Evolutionary conservation across 2,329 filamentous ascomycete genomes (phyloP).

Genomic region (Geosmithia putterillii): DNA sequence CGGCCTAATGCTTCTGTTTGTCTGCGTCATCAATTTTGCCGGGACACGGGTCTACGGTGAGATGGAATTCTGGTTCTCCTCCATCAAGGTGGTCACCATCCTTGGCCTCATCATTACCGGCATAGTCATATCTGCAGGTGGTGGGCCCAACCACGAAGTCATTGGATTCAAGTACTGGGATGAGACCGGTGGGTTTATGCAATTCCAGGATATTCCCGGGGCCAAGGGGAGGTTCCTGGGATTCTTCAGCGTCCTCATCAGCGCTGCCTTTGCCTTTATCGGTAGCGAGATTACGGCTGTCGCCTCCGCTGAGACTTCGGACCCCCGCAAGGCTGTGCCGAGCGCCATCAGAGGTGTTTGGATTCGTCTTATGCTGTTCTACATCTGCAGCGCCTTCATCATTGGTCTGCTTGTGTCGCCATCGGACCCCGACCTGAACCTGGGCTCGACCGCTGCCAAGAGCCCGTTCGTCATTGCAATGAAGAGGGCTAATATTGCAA

Average conservation of each 20-base stretch:
- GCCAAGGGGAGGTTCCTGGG: constrained; percentile 37
- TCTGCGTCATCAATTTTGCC: constrained; percentile 11
- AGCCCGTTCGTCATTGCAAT: no score
- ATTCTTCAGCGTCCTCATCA: constrained; percentile 17
- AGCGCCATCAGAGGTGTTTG: no score
- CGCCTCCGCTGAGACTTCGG: no score
- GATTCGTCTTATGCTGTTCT: no score
- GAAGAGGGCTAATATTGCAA: no score
- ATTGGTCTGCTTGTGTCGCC: no score
- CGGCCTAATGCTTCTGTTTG: constrained; percentile 5
- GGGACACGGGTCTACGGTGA: constrained; percentile 36
- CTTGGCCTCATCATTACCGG: constrained; percentile 36
- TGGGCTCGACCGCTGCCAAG: no score
- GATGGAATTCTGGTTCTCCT: constrained; percentile 37
- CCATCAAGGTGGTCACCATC: constrained; percentile 37
- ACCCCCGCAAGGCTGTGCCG: no score
- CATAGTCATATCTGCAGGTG: constrained; percentile 40
- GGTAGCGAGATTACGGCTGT: no score
- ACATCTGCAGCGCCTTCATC: no score
- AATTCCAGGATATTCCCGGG: constrained; percentile 34
- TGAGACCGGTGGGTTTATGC: constrained; percentile 37
- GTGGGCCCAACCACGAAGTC: constrained; percentile 42
- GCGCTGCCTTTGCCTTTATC: constrained; percentile 21
- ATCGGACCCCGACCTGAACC: no score
- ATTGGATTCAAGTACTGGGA: constrained; percentile 51